Evolutionary conservation across 2,329 filamentous ascomycete genomes (phyloP).

Genomic region (Pseudogymnoascus sp.): DNA sequence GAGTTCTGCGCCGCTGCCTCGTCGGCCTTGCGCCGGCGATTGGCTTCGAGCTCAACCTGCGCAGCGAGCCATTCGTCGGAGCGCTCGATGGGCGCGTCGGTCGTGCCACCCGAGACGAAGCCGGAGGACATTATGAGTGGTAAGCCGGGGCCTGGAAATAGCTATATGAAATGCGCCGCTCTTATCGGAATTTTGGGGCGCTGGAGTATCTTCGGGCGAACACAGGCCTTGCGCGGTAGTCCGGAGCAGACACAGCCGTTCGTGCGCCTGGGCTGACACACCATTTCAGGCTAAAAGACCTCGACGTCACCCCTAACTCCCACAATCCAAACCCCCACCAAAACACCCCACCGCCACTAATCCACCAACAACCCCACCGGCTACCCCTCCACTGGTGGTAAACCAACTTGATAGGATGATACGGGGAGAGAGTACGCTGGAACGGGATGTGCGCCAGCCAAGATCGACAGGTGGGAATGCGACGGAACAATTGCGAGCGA

Average conservation of each 20-base stretch:
- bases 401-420: neutral
- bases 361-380: neutral
- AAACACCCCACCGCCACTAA: neutral
- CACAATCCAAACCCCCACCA: neutral
- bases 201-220: conserved; percentile 7
- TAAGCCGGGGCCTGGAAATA: neutral
- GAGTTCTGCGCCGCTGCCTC: conserved; percentile 34
- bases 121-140: conserved; percentile 35
- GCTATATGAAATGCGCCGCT: neutral
- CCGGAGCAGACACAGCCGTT: neutral
- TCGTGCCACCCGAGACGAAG: conserved; percentile 43
- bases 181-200: neutral
- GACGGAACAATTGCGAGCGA: conserved; percentile 4
- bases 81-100: conserved; percentile 35
- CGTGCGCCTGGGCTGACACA: neutral
- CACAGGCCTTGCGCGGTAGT: neutral
- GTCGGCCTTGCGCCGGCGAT: conserved; percentile 21
- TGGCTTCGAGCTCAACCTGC: conserved; percentile 32
- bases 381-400: neutral
- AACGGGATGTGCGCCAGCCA: neutral
- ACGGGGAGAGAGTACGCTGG: neutral
- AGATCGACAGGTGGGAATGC: neutral
- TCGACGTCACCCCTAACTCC: conserved; percentile 2
- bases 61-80: conserved; percentile 28
- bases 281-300: neutral